Percentiles rank a stretch among this genome's conserved stretches.
Conservation (phyloP, 1,284 basidiomycete species). For the Heterobasidion annosum region DNA sequence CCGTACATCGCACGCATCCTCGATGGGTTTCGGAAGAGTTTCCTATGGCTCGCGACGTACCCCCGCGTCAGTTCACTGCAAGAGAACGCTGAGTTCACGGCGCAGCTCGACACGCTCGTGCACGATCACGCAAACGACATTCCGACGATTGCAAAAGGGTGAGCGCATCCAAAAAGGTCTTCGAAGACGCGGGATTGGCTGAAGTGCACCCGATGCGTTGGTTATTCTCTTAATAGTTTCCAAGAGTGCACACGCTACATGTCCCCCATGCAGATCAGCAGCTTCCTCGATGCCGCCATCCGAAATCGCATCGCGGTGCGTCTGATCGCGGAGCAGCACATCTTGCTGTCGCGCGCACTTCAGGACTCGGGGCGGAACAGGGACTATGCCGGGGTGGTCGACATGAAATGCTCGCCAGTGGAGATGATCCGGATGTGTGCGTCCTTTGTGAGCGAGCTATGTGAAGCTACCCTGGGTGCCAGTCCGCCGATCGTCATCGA, state of each 20-base stretch:
- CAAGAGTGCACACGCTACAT: constrained; percentile 83
- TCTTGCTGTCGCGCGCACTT: constrained; percentile 68
- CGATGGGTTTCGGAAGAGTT: constrained; percentile 67
- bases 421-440: constrained; percentile 70
- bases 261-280: constrained; percentile 65
- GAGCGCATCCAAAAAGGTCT: constrained; percentile 14
- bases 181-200: neutral
- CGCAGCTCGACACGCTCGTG: constrained; percentile 64
- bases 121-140: constrained; percentile 81
- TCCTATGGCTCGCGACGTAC: constrained; percentile 64
- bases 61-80: constrained; percentile 56
- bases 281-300: constrained; percentile 80
- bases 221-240: constrained; percentile 42
- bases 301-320: constrained; percentile 83
- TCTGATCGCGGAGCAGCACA: constrained; percentile 88
- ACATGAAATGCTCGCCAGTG: constrained; percentile 59
- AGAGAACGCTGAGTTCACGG: constrained; percentile 65
- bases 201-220: neutral
- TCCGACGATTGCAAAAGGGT: constrained; percentile 86
- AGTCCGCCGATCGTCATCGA: constrained; percentile 63
- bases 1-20: constrained; percentile 77
- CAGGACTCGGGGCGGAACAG: constrained; percentile 17
- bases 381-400: constrained; percentile 55
- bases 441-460: constrained; percentile 77
- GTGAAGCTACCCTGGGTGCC: constrained; percentile 78